These are phyloP conservation scores for Ustilago loliicola DNA, from an alignment of 1,284 basidiomycete species.

Conservation along the genomic window DNA sequence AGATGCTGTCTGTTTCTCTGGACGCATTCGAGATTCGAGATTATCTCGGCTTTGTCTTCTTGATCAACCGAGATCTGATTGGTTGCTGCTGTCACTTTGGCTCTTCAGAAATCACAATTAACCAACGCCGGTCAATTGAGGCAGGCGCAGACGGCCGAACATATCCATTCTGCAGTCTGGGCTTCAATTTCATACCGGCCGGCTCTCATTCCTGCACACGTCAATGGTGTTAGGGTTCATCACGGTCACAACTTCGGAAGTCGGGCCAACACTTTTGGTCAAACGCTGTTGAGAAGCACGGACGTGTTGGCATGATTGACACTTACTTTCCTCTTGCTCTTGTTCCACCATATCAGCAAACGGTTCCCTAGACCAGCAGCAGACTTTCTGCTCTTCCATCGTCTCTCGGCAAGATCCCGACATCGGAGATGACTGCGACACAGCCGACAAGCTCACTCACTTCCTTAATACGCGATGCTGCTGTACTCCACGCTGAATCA, in stretches of 20 bases:
- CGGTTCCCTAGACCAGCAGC: background rate
- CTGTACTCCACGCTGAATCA: constrained; percentile 16
- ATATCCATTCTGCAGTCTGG: background rate
- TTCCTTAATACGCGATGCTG: constrained; percentile 25
- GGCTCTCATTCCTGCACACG: background rate
- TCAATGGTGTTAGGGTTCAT: background rate
- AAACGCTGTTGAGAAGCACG: background rate
- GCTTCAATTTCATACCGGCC: background rate
- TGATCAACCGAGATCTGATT: constrained; percentile 8
- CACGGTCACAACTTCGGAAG: constrained; percentile 15
- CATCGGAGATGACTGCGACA: background rate
- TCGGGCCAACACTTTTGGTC: constrained; percentile 38
- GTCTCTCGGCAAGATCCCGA: background rate
- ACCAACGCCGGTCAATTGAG: background rate
- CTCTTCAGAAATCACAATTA: background rate
- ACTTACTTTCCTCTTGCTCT: background rate
- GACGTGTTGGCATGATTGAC: background rate
- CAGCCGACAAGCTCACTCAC: constrained; percentile 15
- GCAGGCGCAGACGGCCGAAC: background rate
- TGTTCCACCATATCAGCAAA: background rate
- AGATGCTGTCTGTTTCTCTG: no score
- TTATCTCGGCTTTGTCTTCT: background rate
- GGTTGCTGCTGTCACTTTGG: background rate
- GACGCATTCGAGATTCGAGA: background rate
- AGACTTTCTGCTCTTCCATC: background rate